A percentile compares a stretch with the other conserved stretches of the same genome.
Evolutionary conservation across 148 eudicot genomes (phyloP).

Genomic region (Spergularia bocconei): DNA sequence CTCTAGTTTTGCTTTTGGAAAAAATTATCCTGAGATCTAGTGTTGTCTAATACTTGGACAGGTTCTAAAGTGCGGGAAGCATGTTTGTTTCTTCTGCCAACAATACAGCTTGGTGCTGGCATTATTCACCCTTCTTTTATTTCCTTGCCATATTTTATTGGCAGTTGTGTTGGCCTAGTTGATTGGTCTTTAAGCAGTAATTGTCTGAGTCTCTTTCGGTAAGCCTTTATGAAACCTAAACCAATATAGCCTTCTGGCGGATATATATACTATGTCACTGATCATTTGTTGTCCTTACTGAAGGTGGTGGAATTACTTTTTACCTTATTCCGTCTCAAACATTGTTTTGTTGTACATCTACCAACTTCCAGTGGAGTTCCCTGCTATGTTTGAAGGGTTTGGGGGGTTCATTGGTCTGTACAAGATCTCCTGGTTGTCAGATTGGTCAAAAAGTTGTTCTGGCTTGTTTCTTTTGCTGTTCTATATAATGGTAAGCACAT

Average conservation of each 20-base stretch:
- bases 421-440: conserved; percentile 4
- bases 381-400: conserved; percentile 15
- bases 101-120: conserved; percentile 39
- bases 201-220: conserved; percentile 41
- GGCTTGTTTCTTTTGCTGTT: conserved; percentile 20
- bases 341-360: conserved; percentile 25
- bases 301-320: conserved; percentile 28
- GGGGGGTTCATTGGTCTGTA: conserved; percentile 21
- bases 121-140: conserved; percentile 41
- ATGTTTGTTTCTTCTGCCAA: conserved; percentile 39
- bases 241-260: neutral
- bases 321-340: conserved; percentile 23
- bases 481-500: conserved; percentile 19
- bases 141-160: conserved; percentile 43
- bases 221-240: conserved; percentile 15
- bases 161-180: conserved; percentile 45
- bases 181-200: conserved; percentile 49
- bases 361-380: conserved; percentile 30
- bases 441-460: conserved; percentile 24
- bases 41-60: conserved; percentile 17
- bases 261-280: neutral
- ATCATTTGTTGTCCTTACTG: neutral
- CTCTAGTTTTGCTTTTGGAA: neutral
- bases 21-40: conserved; percentile 15
- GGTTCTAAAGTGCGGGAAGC: conserved; percentile 36